Base-by-base conservation (phyloP, 306 rosid species). In the Corylus americana region DNA sequence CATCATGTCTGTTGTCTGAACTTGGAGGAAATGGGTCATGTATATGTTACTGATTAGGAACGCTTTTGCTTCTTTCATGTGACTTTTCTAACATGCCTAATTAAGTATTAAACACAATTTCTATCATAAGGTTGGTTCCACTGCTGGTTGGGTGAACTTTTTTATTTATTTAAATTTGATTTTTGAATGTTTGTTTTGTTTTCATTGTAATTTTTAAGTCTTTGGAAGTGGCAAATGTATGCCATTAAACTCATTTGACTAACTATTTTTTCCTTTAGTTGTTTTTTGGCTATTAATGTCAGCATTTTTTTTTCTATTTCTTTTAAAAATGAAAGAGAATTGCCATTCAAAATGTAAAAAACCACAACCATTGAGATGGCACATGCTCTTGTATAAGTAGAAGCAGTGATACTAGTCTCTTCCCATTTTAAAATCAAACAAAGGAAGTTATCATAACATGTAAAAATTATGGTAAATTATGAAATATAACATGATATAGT, bases 1-100 rank as follows among this genome's bases (percentile, higher is more conserved):
- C 12, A 42, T 16, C 47, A 16, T n/a, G 20, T 44, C 11, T 4
- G 17, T 11, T 67, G 3, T 37, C 8, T 37, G 47, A 39, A 17
- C 47, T 9, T 3, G 71, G 27, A 64, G 42, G 14, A 35, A 4
- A 13, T 16, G 12, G 4, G 70, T 29, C 35, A 14, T 13, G 10
- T 4, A 14, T 63, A 63, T 63, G 42, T 63, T 63, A 63, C 69
- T 14, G 17, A 27, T 73, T 51, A 39, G 8, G 4, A 73, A 16
- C 61, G 12, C 18, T 47, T 14, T 25, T 80, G 57, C n/a, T 81
- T n/a, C 62, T 77, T 76, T 80, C 55, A 25, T 53, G 0, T 61
- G 7, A 69, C 59, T 35, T 50, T 74, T 70, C 58, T 58, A 66
- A 59, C 68, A 29, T 75, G 78, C 57, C 62, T 57, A 22, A 22